Evolutionary conservation across 768 basidiomycete genomes (phyloP), one percentile per base, ranked within the genome.

Genomic region (Neoboletus brunneissimus): DNA sequence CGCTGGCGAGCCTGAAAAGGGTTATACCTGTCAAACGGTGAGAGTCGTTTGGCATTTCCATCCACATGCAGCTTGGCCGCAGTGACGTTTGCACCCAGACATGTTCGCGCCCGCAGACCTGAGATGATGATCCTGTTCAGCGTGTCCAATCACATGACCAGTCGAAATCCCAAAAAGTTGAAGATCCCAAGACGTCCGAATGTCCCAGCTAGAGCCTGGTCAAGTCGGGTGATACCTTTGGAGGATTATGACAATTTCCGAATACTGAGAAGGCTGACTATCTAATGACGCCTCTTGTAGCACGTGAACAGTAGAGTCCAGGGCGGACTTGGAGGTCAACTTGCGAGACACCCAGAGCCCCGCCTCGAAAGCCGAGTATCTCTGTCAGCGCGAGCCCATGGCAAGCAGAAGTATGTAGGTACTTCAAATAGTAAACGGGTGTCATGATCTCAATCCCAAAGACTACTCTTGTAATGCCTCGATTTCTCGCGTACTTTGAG

Each of bases 401-500:
- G 29, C 5, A 20, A 13, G 29, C 32, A 32, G 18, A 18, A 32
- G 38, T 38, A 15, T 5, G 31, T 45, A 55, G 20, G 12, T 45
- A 29, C 20, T 31, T 53, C 2, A 11, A 25, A 12, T 18, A 5
- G 11, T 3, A 10, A 8, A 32, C 10, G 3, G 23, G 10, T 25
- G 22, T 25, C 44, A 11, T 12, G 13, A 12, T 16, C 18, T 16
- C 20, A 13, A 43, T 9, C 20, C 52, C 25, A n/a, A 11, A n/a
- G 13, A 31, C 55, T 58, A 89, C 58, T 90, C 89, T 65, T 85
- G 83, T 54, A 91, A 57, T 3, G 80, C 77, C 63, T 88, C 78
- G 20, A 91, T 88, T 61, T 88, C 87, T 15, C 74, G 69, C 31
- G 75, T 77, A 63, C 83, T 87, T 37, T 70, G 79, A 58, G 79